Conservation (phyloP, 106 monocot species). For the Narthecium ossifragum region DNA sequence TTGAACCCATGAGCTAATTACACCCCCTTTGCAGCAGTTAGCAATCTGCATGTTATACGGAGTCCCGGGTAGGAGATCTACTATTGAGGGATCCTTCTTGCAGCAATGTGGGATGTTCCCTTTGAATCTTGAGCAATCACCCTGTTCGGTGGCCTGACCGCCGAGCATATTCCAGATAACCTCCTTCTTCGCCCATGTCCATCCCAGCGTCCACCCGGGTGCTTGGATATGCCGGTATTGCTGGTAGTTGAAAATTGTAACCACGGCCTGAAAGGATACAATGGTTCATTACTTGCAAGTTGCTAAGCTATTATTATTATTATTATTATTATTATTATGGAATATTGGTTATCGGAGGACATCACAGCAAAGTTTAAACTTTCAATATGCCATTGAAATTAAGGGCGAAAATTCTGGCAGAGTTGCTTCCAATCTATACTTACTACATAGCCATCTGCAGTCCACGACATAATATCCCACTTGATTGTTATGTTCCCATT, state of each 20-base stretch:
- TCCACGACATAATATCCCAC: conserved; percentile 88
- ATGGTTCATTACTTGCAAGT: not conserved
- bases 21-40: conserved; percentile 84
- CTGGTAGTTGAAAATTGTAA: conserved; percentile 73
- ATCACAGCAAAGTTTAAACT: not conserved
- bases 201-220: conserved; percentile 75
- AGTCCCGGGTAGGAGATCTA: conserved; percentile 69
- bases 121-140: conserved; percentile 70
- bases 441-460: conserved; percentile 89
- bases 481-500: conserved; percentile 93
- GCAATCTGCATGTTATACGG: conserved; percentile 76
- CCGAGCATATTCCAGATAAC: conserved; percentile 71
- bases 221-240: conserved; percentile 76
- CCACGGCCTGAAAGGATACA: conserved; percentile 36
- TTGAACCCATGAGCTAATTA: conserved; percentile 55
- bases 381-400: not conserved
- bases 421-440: conserved; percentile 17
- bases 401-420: not conserved
- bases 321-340: not conserved
- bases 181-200: conserved; percentile 78
- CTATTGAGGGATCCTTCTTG: conserved; percentile 51
- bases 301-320: too few relatives aligned
- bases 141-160: conserved; percentile 67
- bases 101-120: conserved; percentile 61
- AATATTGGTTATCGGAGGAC: not conserved